Percentiles rank a stretch among this genome's conserved stretches.
These are phyloP conservation scores for Golubevia sp. DNA, from an alignment of 1,284 basidiomycete genomes.

Conservation along the genomic window DNA sequence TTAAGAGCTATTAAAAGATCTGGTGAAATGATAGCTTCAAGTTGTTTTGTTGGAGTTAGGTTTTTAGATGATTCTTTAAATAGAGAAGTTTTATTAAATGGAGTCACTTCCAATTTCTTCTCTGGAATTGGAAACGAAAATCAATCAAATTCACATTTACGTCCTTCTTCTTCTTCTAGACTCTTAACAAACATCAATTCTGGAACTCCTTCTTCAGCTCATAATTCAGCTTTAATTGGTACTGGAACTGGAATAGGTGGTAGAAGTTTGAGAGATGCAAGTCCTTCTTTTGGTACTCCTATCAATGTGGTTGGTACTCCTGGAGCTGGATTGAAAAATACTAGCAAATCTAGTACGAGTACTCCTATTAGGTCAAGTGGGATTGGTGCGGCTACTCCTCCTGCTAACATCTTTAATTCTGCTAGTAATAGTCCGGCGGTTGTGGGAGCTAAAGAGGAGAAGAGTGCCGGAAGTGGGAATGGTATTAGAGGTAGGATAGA, in stretches of 20 bases:
- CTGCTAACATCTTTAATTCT: neutral
- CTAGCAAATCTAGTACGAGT: neutral
- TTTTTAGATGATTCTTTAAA: constrained; percentile 1
- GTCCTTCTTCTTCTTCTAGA: too few relatives aligned
- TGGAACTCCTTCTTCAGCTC: too few relatives aligned
- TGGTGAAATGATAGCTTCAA: constrained; percentile 5
- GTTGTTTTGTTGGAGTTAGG: constrained; percentile 6
- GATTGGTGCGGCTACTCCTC: neutral
- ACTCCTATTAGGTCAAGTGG: constrained; percentile 1
- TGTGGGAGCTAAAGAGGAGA: too few relatives aligned
- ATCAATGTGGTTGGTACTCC: constrained; percentile 6
- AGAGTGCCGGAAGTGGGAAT: neutral
- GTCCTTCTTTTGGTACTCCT: constrained; percentile 4
- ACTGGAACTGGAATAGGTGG: neutral
- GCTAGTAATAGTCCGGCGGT: too few relatives aligned
- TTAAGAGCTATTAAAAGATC: constrained; percentile 3
- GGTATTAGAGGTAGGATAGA: constrained; percentile 8
- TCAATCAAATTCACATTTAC: too few relatives aligned
- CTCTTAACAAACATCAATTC: too few relatives aligned
- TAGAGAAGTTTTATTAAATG: constrained; percentile 3
- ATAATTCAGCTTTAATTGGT: too few relatives aligned
- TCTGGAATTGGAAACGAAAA: neutral
- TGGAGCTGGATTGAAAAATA: constrained; percentile 1
- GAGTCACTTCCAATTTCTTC: constrained; percentile 1
- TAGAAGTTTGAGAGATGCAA: neutral